Base-by-base conservation (phyloP, 2,329 filamentous ascomycete species). In the Ceratocystis albifundus region DNA sequence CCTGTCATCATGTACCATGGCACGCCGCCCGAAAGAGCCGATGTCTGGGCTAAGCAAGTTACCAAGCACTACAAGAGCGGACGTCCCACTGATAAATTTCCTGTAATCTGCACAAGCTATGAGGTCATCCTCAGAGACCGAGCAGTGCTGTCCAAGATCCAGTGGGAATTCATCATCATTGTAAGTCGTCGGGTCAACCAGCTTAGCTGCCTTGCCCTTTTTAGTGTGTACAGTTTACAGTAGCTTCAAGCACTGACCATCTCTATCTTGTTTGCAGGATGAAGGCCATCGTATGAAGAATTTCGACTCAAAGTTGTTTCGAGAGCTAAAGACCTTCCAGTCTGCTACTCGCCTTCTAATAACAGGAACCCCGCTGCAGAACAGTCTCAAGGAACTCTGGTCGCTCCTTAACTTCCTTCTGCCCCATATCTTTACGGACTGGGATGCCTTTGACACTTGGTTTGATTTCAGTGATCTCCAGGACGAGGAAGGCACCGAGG, bases 251-350 rank as follows among this genome's bases (percentile, higher is more conserved):
- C 55, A 59, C 55, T 59, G 25, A 59, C 55, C 55, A 59, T 59
- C 55, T 59, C 55, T 36, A 41, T 4, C 36, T 41, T 17, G 30
- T n/a, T 12, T 57, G 8, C 45, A 89, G 86, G 93, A 99, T 71
- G 94, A 99, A 76, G 94, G 94, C 0, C 94, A 99, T 73, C 88
- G 94, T 0, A 86, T 99, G 81, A 99, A 99, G 78, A 99, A 99
- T 70, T 88, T 96, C 69, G 92, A 97, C 62, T 95, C 93, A 36
- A 89, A 90, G 67, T 80, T 99, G 0, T 96, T 97, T 69, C 88
- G 90, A 61, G 90, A 96, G 70, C 78, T 99, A 0, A 85, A 94
- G 69, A 87, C 88, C 0, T 97, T 97, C 72, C 86, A 87, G 28
- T 97, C 93, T 0, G 90, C 92, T 0, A 96, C 95, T 50, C 84